A percentile compares a stretch with the other conserved stretches of the same genome.
These are phyloP conservation scores for Luzula sylvatica DNA, from an alignment of 176 grass and related monocot species.

Conservation along the genomic window DNA sequence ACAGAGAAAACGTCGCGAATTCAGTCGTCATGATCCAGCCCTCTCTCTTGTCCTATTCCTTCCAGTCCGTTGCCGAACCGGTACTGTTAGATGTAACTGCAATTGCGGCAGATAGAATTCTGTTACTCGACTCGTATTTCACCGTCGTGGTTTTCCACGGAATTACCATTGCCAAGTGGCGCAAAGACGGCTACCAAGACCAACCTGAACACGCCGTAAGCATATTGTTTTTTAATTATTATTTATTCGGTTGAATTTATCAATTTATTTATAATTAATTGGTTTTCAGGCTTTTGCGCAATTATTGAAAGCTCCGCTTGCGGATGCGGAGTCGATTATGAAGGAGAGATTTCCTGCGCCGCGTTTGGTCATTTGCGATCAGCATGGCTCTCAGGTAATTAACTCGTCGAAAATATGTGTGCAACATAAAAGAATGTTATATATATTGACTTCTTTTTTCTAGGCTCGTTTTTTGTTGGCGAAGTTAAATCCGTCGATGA, in stretches of 20 bases:
- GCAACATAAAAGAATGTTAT: too few relatives aligned
- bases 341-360: constrained; percentile 86
- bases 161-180: constrained; percentile 60
- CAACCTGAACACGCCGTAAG: constrained; percentile 76
- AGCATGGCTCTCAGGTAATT: constrained; percentile 90
- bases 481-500: constrained; percentile 81
- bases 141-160: constrained; percentile 72
- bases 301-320: constrained; percentile 64
- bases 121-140: constrained; percentile 83
- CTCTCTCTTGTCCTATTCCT: constrained; percentile 76
- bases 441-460: too few relatives aligned
- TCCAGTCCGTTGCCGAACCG: constrained; percentile 50
- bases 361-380: constrained; percentile 82
- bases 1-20: constrained; percentile 58
- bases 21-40: constrained; percentile 83
- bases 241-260: constrained; percentile 1
- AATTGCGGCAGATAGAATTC: constrained; percentile 60
- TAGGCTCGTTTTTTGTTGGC: constrained; percentile 86
- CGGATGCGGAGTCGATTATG: constrained; percentile 64
- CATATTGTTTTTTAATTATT: too few relatives aligned
- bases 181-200: constrained; percentile 91
- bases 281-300: constrained; percentile 59
- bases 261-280: constrained; percentile 12
- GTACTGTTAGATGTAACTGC: constrained; percentile 68
- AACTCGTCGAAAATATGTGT: background rate